phyloP scores from a whole-genome alignment of 1,284 basidiomycete species.

The Ganoderma sinense region DNA sequence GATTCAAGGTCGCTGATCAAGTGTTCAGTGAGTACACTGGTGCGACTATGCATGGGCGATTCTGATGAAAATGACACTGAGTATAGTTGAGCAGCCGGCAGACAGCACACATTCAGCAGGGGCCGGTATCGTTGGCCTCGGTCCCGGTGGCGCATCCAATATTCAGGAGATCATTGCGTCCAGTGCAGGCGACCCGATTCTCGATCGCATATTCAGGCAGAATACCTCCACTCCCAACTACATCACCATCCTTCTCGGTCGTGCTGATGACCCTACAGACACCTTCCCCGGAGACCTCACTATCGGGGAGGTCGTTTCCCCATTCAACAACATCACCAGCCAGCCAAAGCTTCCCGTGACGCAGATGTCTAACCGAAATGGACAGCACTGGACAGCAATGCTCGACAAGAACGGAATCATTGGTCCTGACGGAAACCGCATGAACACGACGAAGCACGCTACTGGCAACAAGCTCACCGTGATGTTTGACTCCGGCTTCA shows the following conservation, averaged over 20 bases:
- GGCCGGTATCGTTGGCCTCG: slow-evolving; percentile 48
- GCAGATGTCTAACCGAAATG: slow-evolving; percentile 28
- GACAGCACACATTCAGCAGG: slow-evolving; percentile 35
- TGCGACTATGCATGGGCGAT: background rate
- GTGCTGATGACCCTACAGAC: slow-evolving; percentile 41
- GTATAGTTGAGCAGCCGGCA: slow-evolving; percentile 36
- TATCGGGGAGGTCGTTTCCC: slow-evolving; percentile 42
- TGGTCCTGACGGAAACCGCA: slow-evolving; percentile 51
- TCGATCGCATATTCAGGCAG: slow-evolving; percentile 70
- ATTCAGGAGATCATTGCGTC: slow-evolving; percentile 36
- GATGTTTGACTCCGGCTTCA: slow-evolving; percentile 75
- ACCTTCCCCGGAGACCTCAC: slow-evolving; percentile 48
- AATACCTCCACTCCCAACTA: slow-evolving; percentile 62
- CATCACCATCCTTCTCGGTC: slow-evolving; percentile 55
- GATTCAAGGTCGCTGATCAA: slow-evolving; percentile 60
- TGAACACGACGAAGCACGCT: slow-evolving; percentile 50
- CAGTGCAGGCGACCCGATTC: slow-evolving; percentile 52
- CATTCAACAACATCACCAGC: slow-evolving; percentile 42
- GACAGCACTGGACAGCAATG: slow-evolving; percentile 48
- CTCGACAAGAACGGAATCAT: slow-evolving; percentile 47
- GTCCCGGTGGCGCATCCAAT: slow-evolving; percentile 44
- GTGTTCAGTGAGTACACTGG: slow-evolving; percentile 62
- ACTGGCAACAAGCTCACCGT: slow-evolving; percentile 57
- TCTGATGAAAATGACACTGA: background rate
- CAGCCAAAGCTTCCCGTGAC: slow-evolving; percentile 45